phyloP scores from a whole-genome alignment of 2,329 filamentous ascomycete genomes.

The Aureobasidium sp. region DNA sequence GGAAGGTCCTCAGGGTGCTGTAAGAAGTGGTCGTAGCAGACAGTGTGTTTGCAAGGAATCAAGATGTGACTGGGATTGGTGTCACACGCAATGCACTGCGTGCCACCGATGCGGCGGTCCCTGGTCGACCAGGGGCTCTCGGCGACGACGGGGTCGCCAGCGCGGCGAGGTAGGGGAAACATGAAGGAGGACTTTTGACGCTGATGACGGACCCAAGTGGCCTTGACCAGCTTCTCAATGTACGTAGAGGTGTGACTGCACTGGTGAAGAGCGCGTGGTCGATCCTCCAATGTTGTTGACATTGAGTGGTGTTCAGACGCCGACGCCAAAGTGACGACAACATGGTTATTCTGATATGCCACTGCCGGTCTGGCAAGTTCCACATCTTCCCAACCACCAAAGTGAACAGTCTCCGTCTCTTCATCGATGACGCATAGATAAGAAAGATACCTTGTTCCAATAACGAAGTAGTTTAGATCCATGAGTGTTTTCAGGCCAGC shows the following conservation, averaged over 20 bases:
- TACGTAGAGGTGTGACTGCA: not conserved
- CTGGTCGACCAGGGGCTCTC: not conserved
- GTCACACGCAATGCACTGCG: not conserved
- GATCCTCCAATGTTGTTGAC: not conserved
- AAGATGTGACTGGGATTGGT: not conserved
- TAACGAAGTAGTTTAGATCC: not conserved
- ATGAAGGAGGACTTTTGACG: not conserved
- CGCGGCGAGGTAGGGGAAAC: not conserved
- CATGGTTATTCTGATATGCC: not conserved
- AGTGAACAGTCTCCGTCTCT: not conserved
- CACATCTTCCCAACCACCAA: not conserved
- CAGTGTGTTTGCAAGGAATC: conserved; percentile 12
- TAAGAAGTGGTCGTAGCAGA: conserved; percentile 15
- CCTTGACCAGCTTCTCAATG: not conserved
- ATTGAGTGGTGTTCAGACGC: not conserved
- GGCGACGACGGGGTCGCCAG: not conserved
- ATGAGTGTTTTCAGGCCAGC: not conserved
- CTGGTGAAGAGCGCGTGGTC: not conserved
- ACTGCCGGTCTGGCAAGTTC: not conserved
- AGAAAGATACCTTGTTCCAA: not conserved
- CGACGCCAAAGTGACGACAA: not conserved
- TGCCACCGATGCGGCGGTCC: not conserved
- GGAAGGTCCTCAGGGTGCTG: not conserved
- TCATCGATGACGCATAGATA: not conserved
- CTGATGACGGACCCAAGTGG: not conserved